Percentiles rank a stretch among this genome's conserved stretches.
phyloP scores from a whole-genome alignment of 108 stramenopile species.

The Skeletonema marinoi region DNA sequence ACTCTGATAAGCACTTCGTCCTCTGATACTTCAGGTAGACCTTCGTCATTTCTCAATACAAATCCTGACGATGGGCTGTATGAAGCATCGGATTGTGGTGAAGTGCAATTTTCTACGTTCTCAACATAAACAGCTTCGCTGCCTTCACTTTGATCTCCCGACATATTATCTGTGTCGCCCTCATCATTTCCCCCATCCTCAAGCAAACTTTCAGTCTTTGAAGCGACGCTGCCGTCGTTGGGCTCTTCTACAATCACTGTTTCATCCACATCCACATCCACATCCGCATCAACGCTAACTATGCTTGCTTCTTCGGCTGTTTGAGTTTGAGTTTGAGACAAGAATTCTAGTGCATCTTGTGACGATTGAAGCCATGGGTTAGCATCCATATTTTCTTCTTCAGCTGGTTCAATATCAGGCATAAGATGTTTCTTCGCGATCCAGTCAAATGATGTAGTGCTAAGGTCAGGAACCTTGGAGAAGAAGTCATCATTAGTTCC shows the following conservation, averaged over 20 bases:
- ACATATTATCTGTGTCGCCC: neutral
- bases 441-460: neutral
- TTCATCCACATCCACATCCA: neutral
- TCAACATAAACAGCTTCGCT: too few relatives aligned
- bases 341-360: neutral
- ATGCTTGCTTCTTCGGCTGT: neutral
- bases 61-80: neutral
- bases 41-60: neutral
- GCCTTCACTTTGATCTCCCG: neutral
- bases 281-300: neutral
- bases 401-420: neutral
- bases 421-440: neutral
- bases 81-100: neutral
- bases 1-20: slow-evolving; percentile 4
- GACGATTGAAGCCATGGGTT: neutral
- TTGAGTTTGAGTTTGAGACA: neutral
- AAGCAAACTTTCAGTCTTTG: neutral
- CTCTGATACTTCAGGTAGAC: neutral
- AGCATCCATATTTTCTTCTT: neutral
- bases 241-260: neutral
- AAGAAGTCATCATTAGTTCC: neutral
- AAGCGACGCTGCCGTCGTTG: neutral
- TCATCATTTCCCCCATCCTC: neutral
- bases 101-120: neutral
- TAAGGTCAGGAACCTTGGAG: neutral